Base-by-base conservation (phyloP, 1,284 basidiomycete genomes). In the Ceratobasidium sp. region DNA sequence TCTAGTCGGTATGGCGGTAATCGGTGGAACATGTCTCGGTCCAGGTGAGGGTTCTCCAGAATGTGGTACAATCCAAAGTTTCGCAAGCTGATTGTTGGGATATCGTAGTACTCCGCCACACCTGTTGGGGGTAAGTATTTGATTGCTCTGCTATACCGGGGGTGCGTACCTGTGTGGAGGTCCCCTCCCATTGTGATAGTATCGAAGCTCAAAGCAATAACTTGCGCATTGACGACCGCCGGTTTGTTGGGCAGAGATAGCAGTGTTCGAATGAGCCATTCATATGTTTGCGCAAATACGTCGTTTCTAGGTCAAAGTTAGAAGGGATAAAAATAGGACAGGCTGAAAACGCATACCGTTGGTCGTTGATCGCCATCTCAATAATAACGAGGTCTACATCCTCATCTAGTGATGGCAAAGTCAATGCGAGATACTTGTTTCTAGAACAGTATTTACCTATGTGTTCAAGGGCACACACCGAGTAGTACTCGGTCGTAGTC, bases 331-430 rank as follows among this genome's bases (percentile, higher is more conserved):
- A 17, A 40, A 43, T 34, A 66, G 17, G 32, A 22, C 2, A 40
- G 66, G 52, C 25, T 44, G n/a, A 62, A 19, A 57, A n/a, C 44
- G 17, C 22, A 40, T 5, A 67, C 78, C 79, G 56, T 62, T 76
- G 79, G 70, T 80, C 79, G 62, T 80, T 80, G 54, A 80, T 80
- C 13, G 78, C 76, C 46, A 80, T 68, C 62, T 80, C 79, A 40
- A 78, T 73, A 37, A 80, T 67, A 46, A 80, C 71, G 6, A 80
- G 54, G 56, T 80, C 79, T 15, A 78, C 77, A 17, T 80, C 79
- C 52, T 77, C 61, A 34, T 77, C 73, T 52, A 64, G 43, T 37
- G 17, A 43, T 32, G 1, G 1, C 25, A 37, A n/a, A 25, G 9
- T 59, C 32, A 59, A 59, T 13, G 52, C 19, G 7, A 40, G 29